Base-by-base conservation (phyloP, 2,329 filamentous ascomycete genomes). In the Polytolypa hystricis region DNA sequence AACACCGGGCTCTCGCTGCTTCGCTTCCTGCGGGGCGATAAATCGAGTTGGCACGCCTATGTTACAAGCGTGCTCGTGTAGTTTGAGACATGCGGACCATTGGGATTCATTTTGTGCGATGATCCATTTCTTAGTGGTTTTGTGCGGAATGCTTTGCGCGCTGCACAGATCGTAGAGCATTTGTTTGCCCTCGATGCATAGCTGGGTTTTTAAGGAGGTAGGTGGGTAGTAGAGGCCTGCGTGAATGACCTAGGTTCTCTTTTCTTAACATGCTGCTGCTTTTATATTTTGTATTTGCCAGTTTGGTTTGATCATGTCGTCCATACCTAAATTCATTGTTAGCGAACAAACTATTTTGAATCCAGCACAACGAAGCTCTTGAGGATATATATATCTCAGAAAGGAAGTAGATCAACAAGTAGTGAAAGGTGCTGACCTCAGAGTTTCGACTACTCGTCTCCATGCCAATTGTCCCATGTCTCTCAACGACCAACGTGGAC, bases 381-480 rank as follows among this genome's bases (percentile, higher is more conserved):
- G 25, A 15, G 11, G 17, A 18, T 26, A 15, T 8, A 36, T 23
- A n/a, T 19, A 36, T 17, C 20, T 15, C 12, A 19, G 18, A 42
- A 17, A 38, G 37, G n/a, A 21, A 37, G 16, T 10, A n/a, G n/a
- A n/a, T n/a, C n/a, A n/a, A n/a, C n/a, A n/a, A n/a, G n/a, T n/a
- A n/a, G n/a, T n/a, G n/a, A 9, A 8, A 34, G 16, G 15, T 12
- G 14, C 15, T 33, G n/a, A 76, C 74, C 71, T 96, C 87, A 53
- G 82, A 89, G 65, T 94, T 95, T 47, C 87, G 79, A 46, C 81
- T 84, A 44, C 81, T 87, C 0, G 86, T 94, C 64, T 95, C 87
- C 18, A 77, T 89, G 33, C 87, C 87, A 17, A 83, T 70, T 34
- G 72, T 69, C 15, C 68, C 60, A 65, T 94, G 83, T 17, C 82